Percentiles rank a stretch among this genome's conserved stretches.
Evolutionary conservation across 225 moss, liverwort and hornwort species (phyloP).

Genomic region (Asterella californica): DNA sequence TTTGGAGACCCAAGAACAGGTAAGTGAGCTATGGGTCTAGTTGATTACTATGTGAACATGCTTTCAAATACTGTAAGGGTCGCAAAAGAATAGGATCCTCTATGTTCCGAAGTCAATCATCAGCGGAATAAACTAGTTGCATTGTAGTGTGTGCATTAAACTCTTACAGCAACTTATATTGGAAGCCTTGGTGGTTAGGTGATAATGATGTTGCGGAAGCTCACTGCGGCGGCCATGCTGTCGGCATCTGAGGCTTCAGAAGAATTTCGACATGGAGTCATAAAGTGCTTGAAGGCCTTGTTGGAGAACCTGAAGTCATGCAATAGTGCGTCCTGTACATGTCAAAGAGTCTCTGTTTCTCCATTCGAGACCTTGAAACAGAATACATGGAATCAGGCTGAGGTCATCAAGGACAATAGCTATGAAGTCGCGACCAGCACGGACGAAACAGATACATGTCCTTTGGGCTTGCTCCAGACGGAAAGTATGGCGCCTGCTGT

Average conservation of each 20-base stretch:
- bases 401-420: conserved; percentile 22
- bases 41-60: not conserved
- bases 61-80: not conserved
- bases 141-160: not conserved
- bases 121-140: not conserved
- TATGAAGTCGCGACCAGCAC: conserved; percentile 1
- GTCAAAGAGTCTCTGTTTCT: conserved; percentile 49
- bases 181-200: conserved; percentile 36
- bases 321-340: conserved; percentile 45
- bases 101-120: not conserved
- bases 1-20: conserved; percentile 66
- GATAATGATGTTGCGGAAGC: conserved; percentile 60
- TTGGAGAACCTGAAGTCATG: conserved; percentile 58
- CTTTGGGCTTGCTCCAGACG: conserved; percentile 66
- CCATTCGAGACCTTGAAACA: conserved; percentile 55
- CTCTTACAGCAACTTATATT: not conserved
- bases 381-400: conserved; percentile 44
- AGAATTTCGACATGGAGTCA: conserved; percentile 81
- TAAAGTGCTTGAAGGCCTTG: conserved; percentile 60
- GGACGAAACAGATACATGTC: conserved; percentile 46
- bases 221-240: conserved; percentile 75
- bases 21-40: conserved; percentile 11
- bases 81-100: too few species aligned
- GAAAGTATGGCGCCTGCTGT: conserved; percentile 70
- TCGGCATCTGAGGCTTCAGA: conserved; percentile 74